Conservation (phyloP, 768 basidiomycete species). For the Russula sp. region DNA sequence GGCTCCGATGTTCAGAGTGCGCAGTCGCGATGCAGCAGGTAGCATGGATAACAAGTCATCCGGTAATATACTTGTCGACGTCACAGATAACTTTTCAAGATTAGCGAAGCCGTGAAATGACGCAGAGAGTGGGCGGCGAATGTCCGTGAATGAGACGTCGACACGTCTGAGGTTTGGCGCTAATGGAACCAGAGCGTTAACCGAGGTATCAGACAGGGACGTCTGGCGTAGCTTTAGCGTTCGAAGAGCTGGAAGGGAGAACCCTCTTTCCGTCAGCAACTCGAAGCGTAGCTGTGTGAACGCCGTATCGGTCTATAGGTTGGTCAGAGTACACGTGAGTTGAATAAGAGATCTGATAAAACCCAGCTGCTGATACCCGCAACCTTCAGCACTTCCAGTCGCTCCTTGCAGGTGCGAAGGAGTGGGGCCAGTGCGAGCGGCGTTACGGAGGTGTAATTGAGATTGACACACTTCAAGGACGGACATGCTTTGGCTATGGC, state of each 20-base stretch:
- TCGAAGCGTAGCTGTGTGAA: slow-evolving; percentile 38
- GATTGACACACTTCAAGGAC: slow-evolving; percentile 41
- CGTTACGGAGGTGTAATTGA: slow-evolving; percentile 53
- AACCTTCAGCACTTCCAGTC: slow-evolving; percentile 50
- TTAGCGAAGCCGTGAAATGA: slow-evolving; percentile 10
- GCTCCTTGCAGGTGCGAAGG: slow-evolving; percentile 31
- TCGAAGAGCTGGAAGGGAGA: slow-evolving; percentile 36
- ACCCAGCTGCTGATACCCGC: slow-evolving; percentile 60
- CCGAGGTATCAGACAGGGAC: slow-evolving; percentile 41
- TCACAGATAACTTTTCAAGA: slow-evolving; percentile 58
- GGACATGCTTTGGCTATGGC: slow-evolving; percentile 38
- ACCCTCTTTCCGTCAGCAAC: slow-evolving; percentile 19
- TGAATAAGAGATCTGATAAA: neutral
- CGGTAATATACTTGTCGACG: slow-evolving; percentile 42
- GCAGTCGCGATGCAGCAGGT: slow-evolving; percentile 34
- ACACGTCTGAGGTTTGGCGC: slow-evolving; percentile 48
- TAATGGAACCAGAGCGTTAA: slow-evolving; percentile 35
- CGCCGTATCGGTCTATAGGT: slow-evolving; percentile 46
- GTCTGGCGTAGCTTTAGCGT: slow-evolving; percentile 55
- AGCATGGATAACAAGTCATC: slow-evolving; percentile 37
- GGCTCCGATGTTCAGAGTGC: slow-evolving; percentile 49
- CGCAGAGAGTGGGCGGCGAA: slow-evolving; percentile 34
- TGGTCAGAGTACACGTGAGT: neutral
- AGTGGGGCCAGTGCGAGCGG: slow-evolving; percentile 42
- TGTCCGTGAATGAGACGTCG: slow-evolving; percentile 57